Conservation (phyloP, 2,329 filamentous ascomycete species). For the Alternaria alternata region DNA sequence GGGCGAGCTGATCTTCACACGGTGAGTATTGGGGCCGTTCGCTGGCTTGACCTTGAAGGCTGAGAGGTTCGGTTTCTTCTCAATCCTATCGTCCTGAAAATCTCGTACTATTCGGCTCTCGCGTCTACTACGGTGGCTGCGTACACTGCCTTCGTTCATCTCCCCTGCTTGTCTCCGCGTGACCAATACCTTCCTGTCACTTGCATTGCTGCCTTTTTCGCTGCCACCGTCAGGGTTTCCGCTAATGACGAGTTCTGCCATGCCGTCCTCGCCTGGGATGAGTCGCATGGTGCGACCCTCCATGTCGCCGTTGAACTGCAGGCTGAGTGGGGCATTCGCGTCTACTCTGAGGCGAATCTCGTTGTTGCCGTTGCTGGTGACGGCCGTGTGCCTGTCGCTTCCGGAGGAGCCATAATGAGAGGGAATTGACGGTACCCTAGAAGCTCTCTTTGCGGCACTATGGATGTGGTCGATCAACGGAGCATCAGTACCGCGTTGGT, state of each 20-base stretch:
- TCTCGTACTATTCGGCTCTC: constrained; percentile 26
- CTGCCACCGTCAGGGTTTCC: constrained; percentile 25
- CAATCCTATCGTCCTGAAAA: constrained; percentile 23
- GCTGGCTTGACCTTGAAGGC: too few relatives aligned
- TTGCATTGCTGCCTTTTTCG: constrained; percentile 38
- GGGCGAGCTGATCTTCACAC: too few relatives aligned
- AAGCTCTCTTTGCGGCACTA: constrained; percentile 39
- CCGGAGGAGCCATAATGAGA: constrained; percentile 42
- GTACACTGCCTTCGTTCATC: constrained; percentile 36
- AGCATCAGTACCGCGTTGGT: constrained; percentile 36
- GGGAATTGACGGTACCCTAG: constrained; percentile 35
- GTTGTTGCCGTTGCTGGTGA: constrained; percentile 40
- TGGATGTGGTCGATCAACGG: constrained; percentile 40
- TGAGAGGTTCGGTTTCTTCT: background rate
- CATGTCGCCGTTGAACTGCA: constrained; percentile 50
- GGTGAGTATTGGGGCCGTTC: too few relatives aligned
- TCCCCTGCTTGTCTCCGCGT: constrained; percentile 44
- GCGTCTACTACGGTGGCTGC: constrained; percentile 38
- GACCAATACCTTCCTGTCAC: constrained; percentile 28
- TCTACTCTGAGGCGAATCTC: constrained; percentile 50
- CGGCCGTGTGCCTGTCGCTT: constrained; percentile 38
- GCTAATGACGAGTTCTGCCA: constrained; percentile 49
- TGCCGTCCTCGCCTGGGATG: constrained; percentile 44
- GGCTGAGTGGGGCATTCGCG: constrained; percentile 41
- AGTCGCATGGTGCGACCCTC: constrained; percentile 49